Percentiles rank a stretch among this genome's conserved stretches.
Evolutionary conservation across 306 rosid species (phyloP).

Genomic region (Sicyos baderoa): DNA sequence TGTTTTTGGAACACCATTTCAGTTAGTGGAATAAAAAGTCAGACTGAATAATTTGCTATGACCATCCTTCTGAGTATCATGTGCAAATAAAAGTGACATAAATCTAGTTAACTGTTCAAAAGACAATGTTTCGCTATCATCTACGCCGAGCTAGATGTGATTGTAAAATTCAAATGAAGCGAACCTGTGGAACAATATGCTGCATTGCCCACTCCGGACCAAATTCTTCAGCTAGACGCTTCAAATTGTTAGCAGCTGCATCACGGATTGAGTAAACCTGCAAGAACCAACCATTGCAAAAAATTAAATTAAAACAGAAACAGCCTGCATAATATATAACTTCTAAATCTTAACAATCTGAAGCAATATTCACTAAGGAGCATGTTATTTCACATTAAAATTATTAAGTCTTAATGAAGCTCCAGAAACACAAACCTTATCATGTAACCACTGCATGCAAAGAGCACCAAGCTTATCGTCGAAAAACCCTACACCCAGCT

Average conservation of each 20-base stretch:
- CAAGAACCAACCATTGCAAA: slow-evolving; percentile 24
- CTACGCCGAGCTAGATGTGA: too few species aligned
- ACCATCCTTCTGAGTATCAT: too few species aligned
- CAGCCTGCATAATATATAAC: too few species aligned
- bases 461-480: slow-evolving; percentile 94
- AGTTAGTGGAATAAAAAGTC: not conserved
- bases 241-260: slow-evolving; percentile 94
- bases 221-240: slow-evolving; percentile 97
- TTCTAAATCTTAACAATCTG: too few species aligned
- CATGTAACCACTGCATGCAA: slow-evolving; percentile 99
- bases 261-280: slow-evolving; percentile 98
- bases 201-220: slow-evolving; percentile 99
- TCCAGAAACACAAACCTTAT: slow-evolving; percentile 56
- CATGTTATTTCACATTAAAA: not conserved
- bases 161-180: too few species aligned
- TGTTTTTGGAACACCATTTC: slow-evolving; percentile 27
- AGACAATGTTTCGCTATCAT: too few species aligned
- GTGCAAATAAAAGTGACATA: not conserved
- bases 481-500: slow-evolving; percentile 88
- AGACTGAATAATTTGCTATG: too few species aligned
- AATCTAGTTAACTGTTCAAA: too few species aligned
- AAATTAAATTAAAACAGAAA: too few species aligned
- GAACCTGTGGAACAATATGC: slow-evolving; percentile 94
- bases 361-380: not conserved
- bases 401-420: not conserved